Percentiles rank a stretch among this genome's conserved stretches.
These are phyloP conservation scores for Cucurbita maxima DNA, from an alignment of 306 rosid species.

Conservation along the genomic window DNA sequence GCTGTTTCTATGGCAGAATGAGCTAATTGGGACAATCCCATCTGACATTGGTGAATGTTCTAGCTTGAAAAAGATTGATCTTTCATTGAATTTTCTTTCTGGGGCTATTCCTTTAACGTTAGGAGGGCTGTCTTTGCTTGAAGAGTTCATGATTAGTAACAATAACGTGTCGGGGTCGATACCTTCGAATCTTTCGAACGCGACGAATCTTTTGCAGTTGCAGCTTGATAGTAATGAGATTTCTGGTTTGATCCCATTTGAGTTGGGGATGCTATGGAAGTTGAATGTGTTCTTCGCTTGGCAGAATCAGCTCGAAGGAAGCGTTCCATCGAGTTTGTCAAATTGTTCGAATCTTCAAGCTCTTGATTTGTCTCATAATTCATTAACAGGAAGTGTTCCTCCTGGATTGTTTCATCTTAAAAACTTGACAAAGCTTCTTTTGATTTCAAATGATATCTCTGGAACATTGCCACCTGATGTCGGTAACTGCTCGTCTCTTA, in stretches of 20 bases:
- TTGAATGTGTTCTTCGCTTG: conserved; percentile 69
- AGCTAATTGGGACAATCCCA: conserved; percentile 60
- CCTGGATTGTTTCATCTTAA: conserved; percentile 57
- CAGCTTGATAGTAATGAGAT: conserved; percentile 87
- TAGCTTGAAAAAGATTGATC: conserved; percentile 61
- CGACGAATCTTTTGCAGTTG: conserved; percentile 45
- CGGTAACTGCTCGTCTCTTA: conserved; percentile 67
- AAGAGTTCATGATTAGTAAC: conserved; percentile 82
- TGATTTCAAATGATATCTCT: conserved; percentile 79
- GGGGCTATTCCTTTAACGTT: conserved; percentile 65
- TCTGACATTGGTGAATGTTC: conserved; percentile 70
- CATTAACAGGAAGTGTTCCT: conserved; percentile 68
- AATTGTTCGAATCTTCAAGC: conserved; percentile 52
- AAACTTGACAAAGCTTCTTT: conserved; percentile 68
- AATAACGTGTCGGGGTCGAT: conserved; percentile 85
- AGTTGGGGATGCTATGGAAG: conserved; percentile 50
- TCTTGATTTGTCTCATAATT: conserved; percentile 66
- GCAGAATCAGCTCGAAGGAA: conserved; percentile 91
- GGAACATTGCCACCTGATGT: conserved; percentile 61
- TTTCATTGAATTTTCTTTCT: conserved; percentile 73
- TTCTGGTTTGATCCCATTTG: conserved; percentile 75
- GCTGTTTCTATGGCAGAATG: conserved; percentile 73
- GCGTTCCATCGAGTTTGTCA: conserved; percentile 55
- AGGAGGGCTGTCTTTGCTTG: conserved; percentile 40
- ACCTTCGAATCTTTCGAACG: conserved; percentile 59